phyloP scores from a whole-genome alignment of 1,284 basidiomycete species.

The Microbotryum violaceum region DNA sequence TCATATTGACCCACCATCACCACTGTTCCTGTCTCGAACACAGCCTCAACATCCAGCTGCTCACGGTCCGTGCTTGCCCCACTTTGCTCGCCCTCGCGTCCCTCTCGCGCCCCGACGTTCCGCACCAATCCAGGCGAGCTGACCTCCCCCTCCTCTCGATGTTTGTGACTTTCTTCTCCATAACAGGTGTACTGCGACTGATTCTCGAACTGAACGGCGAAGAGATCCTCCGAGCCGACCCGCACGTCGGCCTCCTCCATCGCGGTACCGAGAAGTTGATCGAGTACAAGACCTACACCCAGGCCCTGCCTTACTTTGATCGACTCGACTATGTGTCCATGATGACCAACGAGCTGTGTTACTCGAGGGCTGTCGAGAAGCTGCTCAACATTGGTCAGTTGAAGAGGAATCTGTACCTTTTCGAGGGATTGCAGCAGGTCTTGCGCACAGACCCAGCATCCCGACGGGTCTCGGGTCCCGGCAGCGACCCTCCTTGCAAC shows the following conservation, averaged over 20 bases:
- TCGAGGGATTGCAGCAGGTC: no score
- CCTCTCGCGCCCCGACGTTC: no score
- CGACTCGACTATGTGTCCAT: conserved; percentile 98
- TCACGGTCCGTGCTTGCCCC: conserved; percentile 46
- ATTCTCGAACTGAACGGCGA: conserved; percentile 98
- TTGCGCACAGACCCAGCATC: no score
- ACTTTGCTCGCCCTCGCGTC: no score
- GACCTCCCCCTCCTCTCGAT: no score
- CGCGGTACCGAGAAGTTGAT: conserved; percentile 98
- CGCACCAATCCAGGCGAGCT: no score
- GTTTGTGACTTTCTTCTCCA: no score
- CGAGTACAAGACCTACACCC: conserved; percentile 98
- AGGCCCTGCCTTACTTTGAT: conserved; percentile 93
- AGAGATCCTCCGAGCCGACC: conserved; percentile 45
- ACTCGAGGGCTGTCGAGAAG: conserved; percentile 95
- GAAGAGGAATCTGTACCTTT: no score
- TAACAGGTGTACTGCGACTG: conserved; percentile 78
- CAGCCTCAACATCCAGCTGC: conserved; percentile 93
- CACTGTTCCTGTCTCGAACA: neutral
- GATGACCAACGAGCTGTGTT: conserved; percentile 98
- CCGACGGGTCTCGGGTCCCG: no score
- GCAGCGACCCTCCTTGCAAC: neutral
- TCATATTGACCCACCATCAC: neutral
- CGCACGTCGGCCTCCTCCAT: conserved; percentile 91
- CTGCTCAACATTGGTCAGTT: conserved; percentile 70